These are phyloP conservation scores for Ophiocordyceps camponoti-leonardi DNA, from an alignment of 2,329 filamentous ascomycete genomes.

Conservation along the genomic window DNA sequence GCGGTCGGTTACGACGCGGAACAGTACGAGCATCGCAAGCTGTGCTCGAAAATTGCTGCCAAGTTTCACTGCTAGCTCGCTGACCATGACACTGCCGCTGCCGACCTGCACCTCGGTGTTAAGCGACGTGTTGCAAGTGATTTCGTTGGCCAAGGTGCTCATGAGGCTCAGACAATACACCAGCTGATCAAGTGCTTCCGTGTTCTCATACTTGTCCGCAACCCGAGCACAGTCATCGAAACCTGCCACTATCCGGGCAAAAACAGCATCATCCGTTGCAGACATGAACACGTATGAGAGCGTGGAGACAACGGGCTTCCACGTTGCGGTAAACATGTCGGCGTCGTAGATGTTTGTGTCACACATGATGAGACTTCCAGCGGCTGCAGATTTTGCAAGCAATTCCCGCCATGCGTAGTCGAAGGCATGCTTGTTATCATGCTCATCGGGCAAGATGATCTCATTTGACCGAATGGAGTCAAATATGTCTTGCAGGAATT, in stretches of 20 bases:
- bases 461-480: constrained; percentile 84
- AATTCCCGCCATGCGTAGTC: constrained; percentile 97
- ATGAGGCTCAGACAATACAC: constrained; percentile 81
- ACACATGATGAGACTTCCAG: constrained; percentile 59
- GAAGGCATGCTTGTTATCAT: constrained; percentile 91
- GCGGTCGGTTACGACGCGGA: constrained; percentile 75
- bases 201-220: constrained; percentile 66
- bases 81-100: constrained; percentile 93
- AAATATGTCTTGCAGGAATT: constrained; percentile 75
- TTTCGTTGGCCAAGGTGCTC: constrained; percentile 65
- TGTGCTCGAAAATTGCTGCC: constrained; percentile 88
- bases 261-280: constrained; percentile 89
- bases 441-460: constrained; percentile 92
- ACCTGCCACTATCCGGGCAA: constrained; percentile 79
- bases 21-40: constrained; percentile 84
- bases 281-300: constrained; percentile 98
- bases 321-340: constrained; percentile 93
- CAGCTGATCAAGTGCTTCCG: constrained; percentile 81
- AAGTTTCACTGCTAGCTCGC: constrained; percentile 89
- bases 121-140: constrained; percentile 63
- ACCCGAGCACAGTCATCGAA: constrained; percentile 95
- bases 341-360: constrained; percentile 91
- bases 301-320: constrained; percentile 88
- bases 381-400: constrained; percentile 63
- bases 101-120: constrained; percentile 93